A percentile compares a stretch with the other conserved stretches of the same genome.
These are phyloP conservation scores for Fomitopsis serialis DNA, from an alignment of 768 basidiomycete genomes.

Conservation along the genomic window DNA sequence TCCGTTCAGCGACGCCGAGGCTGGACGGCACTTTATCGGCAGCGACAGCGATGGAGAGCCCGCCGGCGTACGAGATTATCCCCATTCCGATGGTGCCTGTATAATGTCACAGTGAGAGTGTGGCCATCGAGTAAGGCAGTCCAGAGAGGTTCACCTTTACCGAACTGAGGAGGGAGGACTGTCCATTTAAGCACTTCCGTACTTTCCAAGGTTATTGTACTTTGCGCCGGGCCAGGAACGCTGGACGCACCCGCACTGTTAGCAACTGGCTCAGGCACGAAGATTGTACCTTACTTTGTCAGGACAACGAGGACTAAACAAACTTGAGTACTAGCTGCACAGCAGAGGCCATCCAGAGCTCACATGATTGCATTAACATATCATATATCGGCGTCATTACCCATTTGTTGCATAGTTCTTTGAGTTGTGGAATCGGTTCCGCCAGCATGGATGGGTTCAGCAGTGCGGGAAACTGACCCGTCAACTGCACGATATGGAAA, in stretches of 20 bases:
- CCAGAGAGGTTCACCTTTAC: slow-evolving; percentile 9
- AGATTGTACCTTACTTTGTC: slow-evolving; percentile 14
- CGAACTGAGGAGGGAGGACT: slow-evolving; percentile 18
- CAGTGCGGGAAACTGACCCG: slow-evolving; percentile 15
- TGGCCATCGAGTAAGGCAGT: not conserved
- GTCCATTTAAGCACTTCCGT: slow-evolving; percentile 16
- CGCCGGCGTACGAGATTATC: slow-evolving; percentile 21
- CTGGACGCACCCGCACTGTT: slow-evolving; percentile 1
- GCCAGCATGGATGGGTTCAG: slow-evolving; percentile 14
- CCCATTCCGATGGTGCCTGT: slow-evolving; percentile 20
- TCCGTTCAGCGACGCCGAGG: slow-evolving; percentile 12
- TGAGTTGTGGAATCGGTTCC: not conserved
- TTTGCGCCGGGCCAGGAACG: slow-evolving; percentile 18
- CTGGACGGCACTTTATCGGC: slow-evolving; percentile 16
- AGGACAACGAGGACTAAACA: slow-evolving; percentile 14
- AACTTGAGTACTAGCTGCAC: not conserved
- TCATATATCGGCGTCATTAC: slow-evolving; percentile 12
- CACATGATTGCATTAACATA: slow-evolving; percentile 14
- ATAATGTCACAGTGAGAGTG: not conserved
- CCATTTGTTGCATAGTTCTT: slow-evolving; percentile 5
- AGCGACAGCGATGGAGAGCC: slow-evolving; percentile 16
- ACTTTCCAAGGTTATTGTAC: slow-evolving; percentile 13
- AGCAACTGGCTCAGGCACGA: not conserved
- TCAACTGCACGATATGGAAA: slow-evolving; percentile 15
- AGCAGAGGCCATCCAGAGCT: not conserved